Percentiles rank a stretch among this genome's conserved stretches.
phyloP scores from a whole-genome alignment of 2,329 filamentous ascomycete genomes.

The Conoideocrella luteorostrata region DNA sequence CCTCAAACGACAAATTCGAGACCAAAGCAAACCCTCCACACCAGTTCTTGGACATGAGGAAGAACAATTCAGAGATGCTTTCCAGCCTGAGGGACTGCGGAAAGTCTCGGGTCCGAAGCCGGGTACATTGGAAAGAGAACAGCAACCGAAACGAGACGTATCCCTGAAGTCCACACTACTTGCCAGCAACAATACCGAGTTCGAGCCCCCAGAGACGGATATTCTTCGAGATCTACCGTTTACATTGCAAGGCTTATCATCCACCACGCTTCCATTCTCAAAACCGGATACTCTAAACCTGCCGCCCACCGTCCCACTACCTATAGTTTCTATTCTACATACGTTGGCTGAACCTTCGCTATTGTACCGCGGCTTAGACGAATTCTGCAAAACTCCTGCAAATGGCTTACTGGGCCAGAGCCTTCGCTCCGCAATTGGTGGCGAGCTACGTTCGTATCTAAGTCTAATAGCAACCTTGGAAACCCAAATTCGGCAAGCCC shows the following conservation, averaged over 20 bases:
- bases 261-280: slow-evolving; percentile 72
- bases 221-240: slow-evolving; percentile 80
- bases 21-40: slow-evolving; percentile 30
- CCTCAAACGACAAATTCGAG: slow-evolving; percentile 30
- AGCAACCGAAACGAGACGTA: slow-evolving; percentile 39
- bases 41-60: slow-evolving; percentile 36
- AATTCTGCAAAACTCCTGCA: slow-evolving; percentile 75
- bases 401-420: slow-evolving; percentile 88
- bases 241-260: slow-evolving; percentile 86
- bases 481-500: slow-evolving; percentile 78
- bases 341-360: slow-evolving; percentile 87
- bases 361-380: slow-evolving; percentile 74
- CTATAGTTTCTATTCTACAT: slow-evolving; percentile 80
- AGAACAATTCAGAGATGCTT: slow-evolving; percentile 45
- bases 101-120: slow-evolving; percentile 35
- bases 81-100: slow-evolving; percentile 46
- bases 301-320: slow-evolving; percentile 72
- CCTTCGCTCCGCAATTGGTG: slow-evolving; percentile 75
- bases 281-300: slow-evolving; percentile 65
- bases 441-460: slow-evolving; percentile 83
- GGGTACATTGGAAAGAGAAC: slow-evolving; percentile 27
- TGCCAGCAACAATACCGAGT: slow-evolving; percentile 49
- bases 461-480: slow-evolving; percentile 88
- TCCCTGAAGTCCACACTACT: slow-evolving; percentile 51
- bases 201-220: slow-evolving; percentile 57